Conservation (phyloP, 2,329 filamentous ascomycete genomes). For the Colletotrichum zoysiae region DNA sequence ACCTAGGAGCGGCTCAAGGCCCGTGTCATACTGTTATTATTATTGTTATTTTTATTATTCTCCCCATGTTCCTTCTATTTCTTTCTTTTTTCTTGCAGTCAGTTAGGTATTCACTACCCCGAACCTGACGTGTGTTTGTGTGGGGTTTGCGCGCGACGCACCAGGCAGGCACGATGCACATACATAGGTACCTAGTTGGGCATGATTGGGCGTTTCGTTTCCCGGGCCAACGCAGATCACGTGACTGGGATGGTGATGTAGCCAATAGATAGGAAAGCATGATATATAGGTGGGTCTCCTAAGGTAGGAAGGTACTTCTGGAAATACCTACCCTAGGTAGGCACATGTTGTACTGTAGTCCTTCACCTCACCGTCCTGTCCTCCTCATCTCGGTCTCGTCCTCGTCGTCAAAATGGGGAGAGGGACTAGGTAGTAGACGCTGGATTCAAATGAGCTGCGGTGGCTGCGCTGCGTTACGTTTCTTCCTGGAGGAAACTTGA, state of each 20-base stretch:
- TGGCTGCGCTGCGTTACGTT: conserved; percentile 1
- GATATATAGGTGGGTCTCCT: accelerated
- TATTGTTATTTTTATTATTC: too few relatives aligned
- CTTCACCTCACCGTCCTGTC: too few relatives aligned
- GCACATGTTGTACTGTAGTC: too few relatives aligned
- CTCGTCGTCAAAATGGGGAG: neutral
- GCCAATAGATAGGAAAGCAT: conserved; percentile 23
- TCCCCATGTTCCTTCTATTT: too few relatives aligned
- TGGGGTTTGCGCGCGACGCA: neutral
- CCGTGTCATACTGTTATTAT: too few relatives aligned
- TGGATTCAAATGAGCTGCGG: neutral
- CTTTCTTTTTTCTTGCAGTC: neutral
- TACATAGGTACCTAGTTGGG: neutral
- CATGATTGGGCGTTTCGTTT: conserved; percentile 26
- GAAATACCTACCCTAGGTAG: too few relatives aligned
- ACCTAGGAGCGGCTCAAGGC: too few relatives aligned
- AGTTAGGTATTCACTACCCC: conserved; percentile 9
- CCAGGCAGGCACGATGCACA: neutral
- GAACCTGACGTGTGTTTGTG: neutral
- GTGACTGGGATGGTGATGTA: accelerated
- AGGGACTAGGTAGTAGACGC: neutral
- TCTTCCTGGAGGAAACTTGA: neutral
- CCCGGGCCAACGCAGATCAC: conserved; percentile 16
- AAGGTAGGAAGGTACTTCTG: too few relatives aligned
- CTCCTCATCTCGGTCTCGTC: neutral